Evolutionary conservation across 2,329 filamentous ascomycete genomes (phyloP).

Genomic region (Pseudogymnoascus sp.): DNA sequence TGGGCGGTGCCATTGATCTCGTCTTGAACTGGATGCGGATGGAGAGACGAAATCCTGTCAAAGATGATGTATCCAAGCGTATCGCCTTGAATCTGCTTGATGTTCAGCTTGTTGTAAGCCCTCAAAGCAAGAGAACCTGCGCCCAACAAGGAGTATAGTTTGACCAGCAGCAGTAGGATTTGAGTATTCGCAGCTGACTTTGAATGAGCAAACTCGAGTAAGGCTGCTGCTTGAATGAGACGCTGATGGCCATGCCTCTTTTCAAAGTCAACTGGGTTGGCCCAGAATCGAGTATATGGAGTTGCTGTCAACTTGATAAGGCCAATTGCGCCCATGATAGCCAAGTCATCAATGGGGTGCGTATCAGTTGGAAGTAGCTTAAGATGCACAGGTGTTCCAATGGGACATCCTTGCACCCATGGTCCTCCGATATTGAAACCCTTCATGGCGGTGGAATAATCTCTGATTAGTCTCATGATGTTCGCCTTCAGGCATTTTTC

Average conservation of each 20-base stretch:
- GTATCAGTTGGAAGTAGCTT: slow-evolving; percentile 26
- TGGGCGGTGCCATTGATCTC: slow-evolving; percentile 16
- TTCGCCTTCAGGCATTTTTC: not conserved
- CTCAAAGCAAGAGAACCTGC: slow-evolving; percentile 31
- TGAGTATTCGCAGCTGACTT: slow-evolving; percentile 34
- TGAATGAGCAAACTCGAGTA: slow-evolving; percentile 27
- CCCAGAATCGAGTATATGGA: not conserved
- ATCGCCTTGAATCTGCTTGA: slow-evolving; percentile 36
- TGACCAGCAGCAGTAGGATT: slow-evolving; percentile 31
- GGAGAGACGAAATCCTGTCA: slow-evolving; percentile 33
- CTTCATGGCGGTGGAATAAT: slow-evolving; percentile 4
- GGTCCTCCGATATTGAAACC: slow-evolving; percentile 5
- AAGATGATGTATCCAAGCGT: slow-evolving; percentile 33
- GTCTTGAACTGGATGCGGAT: slow-evolving; percentile 25
- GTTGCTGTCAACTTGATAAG: slow-evolving; percentile 25
- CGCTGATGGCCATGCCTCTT: slow-evolving; percentile 15
- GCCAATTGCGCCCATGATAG: slow-evolving; percentile 26
- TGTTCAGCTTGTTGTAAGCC: slow-evolving; percentile 30
- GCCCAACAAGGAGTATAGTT: slow-evolving; percentile 32
- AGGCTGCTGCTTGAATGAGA: slow-evolving; percentile 25
- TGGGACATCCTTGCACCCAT: not conserved
- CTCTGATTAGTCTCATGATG: slow-evolving; percentile 1
- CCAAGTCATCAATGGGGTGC: slow-evolving; percentile 30
- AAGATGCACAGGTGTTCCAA: not conserved
- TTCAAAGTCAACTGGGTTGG: slow-evolving; percentile 11